These are phyloP conservation scores for Aphanomyces euteiches DNA, from an alignment of 352 stramenopile genomes.

Conservation along the genomic window DNA sequence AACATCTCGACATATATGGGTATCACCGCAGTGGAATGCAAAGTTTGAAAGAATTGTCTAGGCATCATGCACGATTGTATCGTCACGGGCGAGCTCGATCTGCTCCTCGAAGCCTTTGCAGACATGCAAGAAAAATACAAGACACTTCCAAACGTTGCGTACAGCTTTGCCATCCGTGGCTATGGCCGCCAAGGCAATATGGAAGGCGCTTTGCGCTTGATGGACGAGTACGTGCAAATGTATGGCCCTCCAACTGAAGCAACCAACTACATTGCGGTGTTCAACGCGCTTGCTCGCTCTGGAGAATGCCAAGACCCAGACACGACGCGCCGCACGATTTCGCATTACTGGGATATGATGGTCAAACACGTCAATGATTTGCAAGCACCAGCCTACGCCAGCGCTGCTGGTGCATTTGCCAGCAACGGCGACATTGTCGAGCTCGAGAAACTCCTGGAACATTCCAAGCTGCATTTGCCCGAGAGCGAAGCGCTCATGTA, in stretches of 20 bases:
- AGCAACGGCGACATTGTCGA: constrained; percentile 68
- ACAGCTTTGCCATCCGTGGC: constrained; percentile 61
- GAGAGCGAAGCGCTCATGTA: constrained; percentile 51
- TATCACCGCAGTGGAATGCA: constrained; percentile 27
- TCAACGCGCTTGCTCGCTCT: constrained; percentile 71
- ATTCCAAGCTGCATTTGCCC: constrained; percentile 41
- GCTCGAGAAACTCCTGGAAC: constrained; percentile 56
- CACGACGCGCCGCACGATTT: constrained; percentile 48
- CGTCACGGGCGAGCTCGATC: constrained; percentile 54
- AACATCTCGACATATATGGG: constrained; percentile 30
- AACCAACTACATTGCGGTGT: constrained; percentile 66
- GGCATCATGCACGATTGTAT: constrained; percentile 59
- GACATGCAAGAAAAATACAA: constrained; percentile 44
- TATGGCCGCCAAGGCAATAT: constrained; percentile 65
- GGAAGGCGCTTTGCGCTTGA: constrained; percentile 58
- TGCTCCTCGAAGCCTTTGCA: constrained; percentile 62
- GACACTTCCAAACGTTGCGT: constrained; percentile 54
- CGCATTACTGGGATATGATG: constrained; percentile 81
- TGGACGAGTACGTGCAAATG: constrained; percentile 65
- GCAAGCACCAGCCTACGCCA: constrained; percentile 70
- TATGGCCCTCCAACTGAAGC: constrained; percentile 28
- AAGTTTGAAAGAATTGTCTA: constrained; percentile 39
- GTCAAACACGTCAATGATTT: constrained; percentile 56
- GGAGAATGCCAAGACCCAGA: constrained; percentile 31
- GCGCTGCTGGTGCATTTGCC: constrained; percentile 73